A percentile compares a stretch with the other conserved stretches of the same genome.
phyloP scores from a whole-genome alignment of 257 asterid species.

The Solanum commersonii region DNA sequence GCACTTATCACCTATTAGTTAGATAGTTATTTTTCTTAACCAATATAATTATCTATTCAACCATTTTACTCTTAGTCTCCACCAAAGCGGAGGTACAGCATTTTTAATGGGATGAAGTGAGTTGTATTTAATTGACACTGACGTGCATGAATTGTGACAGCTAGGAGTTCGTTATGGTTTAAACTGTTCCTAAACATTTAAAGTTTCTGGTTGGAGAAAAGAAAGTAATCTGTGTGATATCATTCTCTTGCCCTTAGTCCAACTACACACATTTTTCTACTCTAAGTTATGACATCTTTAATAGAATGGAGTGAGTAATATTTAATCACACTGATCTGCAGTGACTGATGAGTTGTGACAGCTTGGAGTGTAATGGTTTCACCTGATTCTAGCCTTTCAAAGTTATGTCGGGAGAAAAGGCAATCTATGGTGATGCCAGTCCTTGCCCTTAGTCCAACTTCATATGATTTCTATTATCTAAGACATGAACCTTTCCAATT shows the following conservation, averaged over 20 bases:
- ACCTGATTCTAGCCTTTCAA: neutral
- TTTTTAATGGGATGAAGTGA: neutral
- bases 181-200: neutral
- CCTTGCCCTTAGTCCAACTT: neutral
- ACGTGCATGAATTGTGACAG: neutral
- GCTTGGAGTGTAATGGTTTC: neutral
- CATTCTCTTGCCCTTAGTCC: neutral
- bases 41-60: neutral
- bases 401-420: neutral
- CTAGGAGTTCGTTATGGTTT: neutral
- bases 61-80: neutral
- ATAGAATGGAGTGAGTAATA: neutral
- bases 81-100: neutral
- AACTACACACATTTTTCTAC: neutral
- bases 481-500: conserved; percentile 1
- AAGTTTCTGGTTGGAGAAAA: neutral
- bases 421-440: neutral
- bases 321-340: neutral
- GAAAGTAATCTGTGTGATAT: neutral
- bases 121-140: neutral
- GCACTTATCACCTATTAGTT: neutral
- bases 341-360: neutral
- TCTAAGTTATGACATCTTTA: neutral
- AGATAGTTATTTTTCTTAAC: neutral
- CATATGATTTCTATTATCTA: neutral